phyloP scores from a whole-genome alignment of 2,329 filamentous ascomycete species.

The Colletotrichum orbiculare region DNA sequence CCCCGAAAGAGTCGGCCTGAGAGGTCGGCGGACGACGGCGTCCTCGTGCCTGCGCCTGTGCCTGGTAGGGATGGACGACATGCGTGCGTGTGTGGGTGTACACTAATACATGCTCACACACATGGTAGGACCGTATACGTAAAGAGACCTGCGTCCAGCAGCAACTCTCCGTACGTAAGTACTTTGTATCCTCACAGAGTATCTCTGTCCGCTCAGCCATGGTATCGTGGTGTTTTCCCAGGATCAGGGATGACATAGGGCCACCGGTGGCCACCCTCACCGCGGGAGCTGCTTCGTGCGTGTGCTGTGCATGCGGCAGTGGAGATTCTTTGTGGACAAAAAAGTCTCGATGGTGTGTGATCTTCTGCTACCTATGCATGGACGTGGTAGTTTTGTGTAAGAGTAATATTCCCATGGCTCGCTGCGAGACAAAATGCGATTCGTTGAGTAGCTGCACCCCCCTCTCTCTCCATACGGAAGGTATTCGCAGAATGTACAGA shows the following conservation, averaged over 20 bases:
- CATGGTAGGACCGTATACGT: no score
- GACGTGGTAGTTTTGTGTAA: background rate
- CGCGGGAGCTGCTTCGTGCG: conserved; percentile 6
- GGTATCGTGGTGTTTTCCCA: no score
- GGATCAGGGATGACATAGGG: conserved; percentile 22
- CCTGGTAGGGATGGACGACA: conserved; percentile 22
- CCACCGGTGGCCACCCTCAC: conserved; percentile 11
- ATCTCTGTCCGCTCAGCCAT: no score
- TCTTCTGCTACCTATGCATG: no score
- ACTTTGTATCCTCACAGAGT: no score
- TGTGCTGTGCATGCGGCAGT: conserved; percentile 7
- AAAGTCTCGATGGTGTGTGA: conserved; percentile 1
- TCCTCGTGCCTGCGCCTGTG: conserved; percentile 1
- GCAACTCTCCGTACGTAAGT: no score
- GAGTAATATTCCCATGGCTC: background rate
- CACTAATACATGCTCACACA: no score
- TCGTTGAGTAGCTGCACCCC: no score
- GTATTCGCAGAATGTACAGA: no score
- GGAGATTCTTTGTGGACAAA: background rate
- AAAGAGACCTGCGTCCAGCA: no score
- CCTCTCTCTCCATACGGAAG: no score
- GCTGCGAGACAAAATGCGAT: background rate
- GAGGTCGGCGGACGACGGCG: conserved; percentile 13
- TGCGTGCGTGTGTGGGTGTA: background rate
- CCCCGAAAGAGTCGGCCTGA: background rate